phyloP scores from a whole-genome alignment of 352 stramenopile species.

The Phytophthora ramorum region DNA sequence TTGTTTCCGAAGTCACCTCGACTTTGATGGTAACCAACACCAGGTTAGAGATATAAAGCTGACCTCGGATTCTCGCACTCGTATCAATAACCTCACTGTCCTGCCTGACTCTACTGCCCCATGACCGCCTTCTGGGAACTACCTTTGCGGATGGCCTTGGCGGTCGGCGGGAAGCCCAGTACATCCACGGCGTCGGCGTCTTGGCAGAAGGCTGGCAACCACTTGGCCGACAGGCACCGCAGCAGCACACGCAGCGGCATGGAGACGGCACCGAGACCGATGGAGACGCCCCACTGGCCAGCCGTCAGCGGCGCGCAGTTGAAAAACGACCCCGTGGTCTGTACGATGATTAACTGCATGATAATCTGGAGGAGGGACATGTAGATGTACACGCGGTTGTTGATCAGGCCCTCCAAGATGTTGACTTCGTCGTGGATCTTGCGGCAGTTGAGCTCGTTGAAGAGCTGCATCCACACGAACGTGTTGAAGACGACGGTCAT shows the following conservation, averaged over 20 bases:
- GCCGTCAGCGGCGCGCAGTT: constrained; percentile 59
- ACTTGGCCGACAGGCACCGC: constrained; percentile 63
- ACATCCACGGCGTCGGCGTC: constrained; percentile 56
- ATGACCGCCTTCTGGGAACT: constrained; percentile 38
- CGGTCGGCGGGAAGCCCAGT: constrained; percentile 35
- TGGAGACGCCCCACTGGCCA: constrained; percentile 62
- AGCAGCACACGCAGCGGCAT: constrained; percentile 62
- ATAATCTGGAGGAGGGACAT: constrained; percentile 92
- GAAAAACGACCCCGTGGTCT: constrained; percentile 90
- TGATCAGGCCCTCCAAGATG: constrained; percentile 91
- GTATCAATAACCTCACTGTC: constrained; percentile 19
- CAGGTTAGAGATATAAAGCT: constrained; percentile 26
- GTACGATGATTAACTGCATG: constrained; percentile 95
- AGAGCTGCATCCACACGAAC: constrained; percentile 98
- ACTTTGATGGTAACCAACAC: no score
- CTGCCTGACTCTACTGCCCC: constrained; percentile 28
- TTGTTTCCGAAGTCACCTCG: no score
- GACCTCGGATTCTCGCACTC: constrained; percentile 23
- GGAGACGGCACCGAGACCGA: constrained; percentile 50
- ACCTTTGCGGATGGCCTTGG: constrained; percentile 42
- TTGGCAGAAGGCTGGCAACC: constrained; percentile 63
- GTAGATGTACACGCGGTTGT: constrained; percentile 93
- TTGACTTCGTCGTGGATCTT: constrained; percentile 93
- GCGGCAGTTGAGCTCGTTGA: constrained; percentile 85
- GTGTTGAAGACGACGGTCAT: constrained; percentile 98